Base-by-base conservation (phyloP, 768 basidiomycete species). In the Boletellus ananas region DNA sequence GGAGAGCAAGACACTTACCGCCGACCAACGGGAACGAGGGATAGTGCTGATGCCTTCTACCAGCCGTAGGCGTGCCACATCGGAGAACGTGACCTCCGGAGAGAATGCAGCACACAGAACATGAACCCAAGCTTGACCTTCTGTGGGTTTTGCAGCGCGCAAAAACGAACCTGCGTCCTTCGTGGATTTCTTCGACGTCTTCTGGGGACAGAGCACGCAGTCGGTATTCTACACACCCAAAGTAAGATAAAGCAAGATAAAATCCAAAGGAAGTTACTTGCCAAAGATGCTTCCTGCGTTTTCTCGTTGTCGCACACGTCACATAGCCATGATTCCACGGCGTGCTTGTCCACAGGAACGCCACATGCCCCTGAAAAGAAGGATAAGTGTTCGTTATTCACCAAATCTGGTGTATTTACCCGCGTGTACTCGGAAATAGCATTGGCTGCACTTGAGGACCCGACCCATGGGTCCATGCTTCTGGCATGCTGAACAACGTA, bases 51-150 rank as follows among this genome's bases (percentile, higher is more conserved):
- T 75, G 23, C 91, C 93, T 68, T 98, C 95, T 7, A 89, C 89
- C n/a, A 85, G 69, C 34, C 85, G 82, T 39, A 97, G 72, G 13
- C 79, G 79, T 6, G 73, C 63, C 0, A 90, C 80, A 59, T 94
- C 87, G 20, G 88, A 84, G 65, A 88, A 95, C 4, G 72, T 77
- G n/a, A 94, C 71, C 60, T 97, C 94, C 4, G 86, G 85, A 25
- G 84, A 80, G 70, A 92, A 97, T 1, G 90, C 82, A 3, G 94
- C 81, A 71, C 95, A 98, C 4, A 96, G 70, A 29, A 94, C 75
- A 64, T 98, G 95, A 0, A 84, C 84, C 94, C 94, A 96, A 49
- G 87, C 85, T 66, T 91, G 87, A 10, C 91, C 90, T 72, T 96
- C 94, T 0, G 94, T 95, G 7, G 90, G 90, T 62, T 94, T 95